Evolutionary conservation across 2,329 filamentous ascomycete genomes (phyloP), one percentile per base, ranked within the genome.

Genomic region (Ophiostoma pallidulum): DNA sequence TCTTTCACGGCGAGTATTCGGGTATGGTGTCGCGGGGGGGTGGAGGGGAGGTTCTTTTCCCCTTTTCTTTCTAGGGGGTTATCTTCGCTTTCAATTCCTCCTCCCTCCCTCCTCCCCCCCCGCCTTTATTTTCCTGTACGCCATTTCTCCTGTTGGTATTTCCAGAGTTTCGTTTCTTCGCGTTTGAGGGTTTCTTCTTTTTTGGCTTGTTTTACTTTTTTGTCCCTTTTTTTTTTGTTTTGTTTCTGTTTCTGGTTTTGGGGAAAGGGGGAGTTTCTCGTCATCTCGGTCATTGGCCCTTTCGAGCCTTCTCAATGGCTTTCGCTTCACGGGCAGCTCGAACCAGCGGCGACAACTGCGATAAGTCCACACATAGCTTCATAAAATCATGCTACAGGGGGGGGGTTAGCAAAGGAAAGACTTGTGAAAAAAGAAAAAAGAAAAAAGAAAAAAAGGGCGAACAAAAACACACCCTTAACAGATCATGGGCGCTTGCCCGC

Each of bases 401-500:
- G 24, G 16, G 18, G 36, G 48, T 63, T 51, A 62, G 59, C 32
- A 20, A 6, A 36, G 29, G 14, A 48, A 43, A 13, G 4, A 36
- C 33, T 16, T 4, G 29, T 36, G 55, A 24, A 47, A 43, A 41
- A 47, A 47, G 36, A 26, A 20, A 24, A 13, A 24, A 16, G 12
- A 20, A 2, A n/a, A 19, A 12, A 24, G 13, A 3, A 14, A 31
- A 20, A 22, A 20, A 22, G 8, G 32, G 39, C 52, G 14, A 29
- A 20, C 4, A 4, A 20, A 18, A 4, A 72, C 85, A 70, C 76
- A 97, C 92, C 70, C 86, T 82, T 58, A 98, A 73, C 51, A 98
- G 69, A 71, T 97, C 91, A 66, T 95, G 87, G 31, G 92, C 92
- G 61, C 88, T 95, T 33, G 90, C 90, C 66, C 92, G 77, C 78